Evolutionary conservation across 805 yeast species (phyloP).

Genomic region (Metschnikowia henanensis): DNA sequence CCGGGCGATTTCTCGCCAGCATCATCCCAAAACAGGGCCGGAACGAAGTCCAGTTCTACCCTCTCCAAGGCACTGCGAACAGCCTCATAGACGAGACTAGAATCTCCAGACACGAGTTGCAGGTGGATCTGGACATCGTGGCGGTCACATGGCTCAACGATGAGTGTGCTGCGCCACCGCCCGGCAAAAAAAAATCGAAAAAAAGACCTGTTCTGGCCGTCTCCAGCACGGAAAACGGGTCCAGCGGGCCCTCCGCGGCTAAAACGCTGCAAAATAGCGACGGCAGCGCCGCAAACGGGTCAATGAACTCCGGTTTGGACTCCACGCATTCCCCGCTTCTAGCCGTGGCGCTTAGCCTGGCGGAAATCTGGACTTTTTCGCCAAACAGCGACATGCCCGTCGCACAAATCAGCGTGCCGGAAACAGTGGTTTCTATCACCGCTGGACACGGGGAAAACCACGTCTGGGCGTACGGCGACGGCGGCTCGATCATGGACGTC

Average conservation of each 20-base stretch:
- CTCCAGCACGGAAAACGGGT: conserved; percentile 2
- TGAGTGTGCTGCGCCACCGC: not conserved
- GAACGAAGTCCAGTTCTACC: conserved; percentile 47
- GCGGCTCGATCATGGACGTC: conserved; percentile 18
- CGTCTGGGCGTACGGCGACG: conserved; percentile 26
- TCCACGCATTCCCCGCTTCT: conserved; percentile 19
- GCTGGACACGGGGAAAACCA: conserved; percentile 14
- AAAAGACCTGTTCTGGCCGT: conserved; percentile 4
- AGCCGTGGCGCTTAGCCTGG: conserved; percentile 32
- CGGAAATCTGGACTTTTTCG: conserved; percentile 44
- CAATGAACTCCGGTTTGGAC: not conserved
- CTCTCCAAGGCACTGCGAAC: conserved; percentile 13
- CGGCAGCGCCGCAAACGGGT: not conserved
- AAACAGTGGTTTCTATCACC: conserved; percentile 20
- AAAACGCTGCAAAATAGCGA: not conserved
- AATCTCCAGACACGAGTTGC: conserved; percentile 39
- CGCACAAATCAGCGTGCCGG: conserved; percentile 31
- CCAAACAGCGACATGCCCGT: conserved; percentile 41
- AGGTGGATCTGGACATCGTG: conserved; percentile 36
- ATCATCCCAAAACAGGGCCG: conserved; percentile 44
- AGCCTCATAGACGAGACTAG: conserved; percentile 19
- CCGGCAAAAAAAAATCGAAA: conserved; percentile 8
- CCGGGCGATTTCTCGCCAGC: conserved; percentile 36
- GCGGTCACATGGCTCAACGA: conserved; percentile 37
- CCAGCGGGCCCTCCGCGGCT: not conserved